Evolutionary conservation across 2,329 filamentous ascomycete genomes (phyloP).

Genomic region (Monilinia aucupariae): DNA sequence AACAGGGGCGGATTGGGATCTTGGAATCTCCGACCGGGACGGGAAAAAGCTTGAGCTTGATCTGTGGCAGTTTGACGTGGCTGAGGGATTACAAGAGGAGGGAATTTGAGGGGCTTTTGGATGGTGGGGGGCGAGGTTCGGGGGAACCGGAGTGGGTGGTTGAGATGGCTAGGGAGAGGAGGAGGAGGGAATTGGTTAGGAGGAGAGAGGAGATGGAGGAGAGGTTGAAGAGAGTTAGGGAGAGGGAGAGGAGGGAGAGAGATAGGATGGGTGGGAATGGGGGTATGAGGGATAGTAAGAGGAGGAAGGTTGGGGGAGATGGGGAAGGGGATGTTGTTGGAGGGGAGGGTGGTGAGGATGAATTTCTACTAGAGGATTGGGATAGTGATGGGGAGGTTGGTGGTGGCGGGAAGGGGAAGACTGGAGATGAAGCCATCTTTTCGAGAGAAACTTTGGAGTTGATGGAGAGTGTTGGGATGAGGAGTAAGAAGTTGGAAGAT

Average conservation of each 20-base stretch:
- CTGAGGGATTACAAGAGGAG: conserved; percentile 57
- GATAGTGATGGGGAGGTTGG: conserved; percentile 53
- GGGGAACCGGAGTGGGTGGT: conserved; percentile 67
- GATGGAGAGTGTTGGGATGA: conserved; percentile 50
- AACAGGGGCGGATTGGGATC: conserved; percentile 61
- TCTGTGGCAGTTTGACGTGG: conserved; percentile 68
- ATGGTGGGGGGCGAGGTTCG: conserved; percentile 36
- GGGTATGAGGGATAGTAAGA: conserved; percentile 44
- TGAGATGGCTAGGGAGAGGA: conserved; percentile 54
- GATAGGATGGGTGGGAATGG: conserved; percentile 41
- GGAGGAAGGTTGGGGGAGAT: conserved; percentile 33
- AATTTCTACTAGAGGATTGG: conserved; percentile 63
- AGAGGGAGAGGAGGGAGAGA: conserved; percentile 50
- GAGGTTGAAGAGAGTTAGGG: conserved; percentile 51
- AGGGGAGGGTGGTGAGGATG: conserved; percentile 43
- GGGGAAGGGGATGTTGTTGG: conserved; percentile 18
- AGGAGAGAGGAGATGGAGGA: conserved; percentile 55
- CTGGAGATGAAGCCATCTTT: conserved; percentile 40
- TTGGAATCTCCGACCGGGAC: conserved; percentile 68
- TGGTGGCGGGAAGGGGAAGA: conserved; percentile 25
- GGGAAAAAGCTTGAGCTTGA: conserved; percentile 68
- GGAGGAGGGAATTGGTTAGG: conserved; percentile 48
- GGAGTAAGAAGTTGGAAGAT: conserved; percentile 35
- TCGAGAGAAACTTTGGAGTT: conserved; percentile 58
- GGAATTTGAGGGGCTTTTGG: conserved; percentile 17